Base-by-base conservation (phyloP, 306 rosid species). In the Mimosa pudica region DNA sequence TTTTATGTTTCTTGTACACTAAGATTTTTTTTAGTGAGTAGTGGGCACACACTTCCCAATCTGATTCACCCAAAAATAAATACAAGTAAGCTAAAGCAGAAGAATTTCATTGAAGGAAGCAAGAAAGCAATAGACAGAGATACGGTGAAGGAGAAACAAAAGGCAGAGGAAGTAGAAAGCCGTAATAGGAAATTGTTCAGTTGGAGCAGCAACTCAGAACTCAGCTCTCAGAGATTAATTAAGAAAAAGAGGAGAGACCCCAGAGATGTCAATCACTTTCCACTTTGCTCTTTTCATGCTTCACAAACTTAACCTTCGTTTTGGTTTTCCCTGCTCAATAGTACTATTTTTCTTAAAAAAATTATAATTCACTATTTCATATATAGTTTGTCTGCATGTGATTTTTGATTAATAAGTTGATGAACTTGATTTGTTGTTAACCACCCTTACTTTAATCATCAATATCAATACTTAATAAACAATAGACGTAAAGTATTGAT, bases 191-290 rank as follows among this genome's bases (percentile, higher is more conserved):
- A 75, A 83, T 79, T 65, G 64, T 49, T 75, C 76, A 57, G 64
- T 45, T 10, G 36, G 20, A 3, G 36, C 65, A 24, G 30, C 30
- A 55, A 17, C 63, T 2, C 42, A 38, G 42, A 38, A 38, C 42
- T 38, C 55, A 16, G 62, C 62, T 55, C 62, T 6, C 2, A 17
- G 44, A 24, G 30, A 24, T 24, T 24, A 24, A 71, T 36, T 5
- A 32, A 24, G 70, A 35, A 57, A 78, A 73, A 49, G 57, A 20
- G 65, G 51, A n/a, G 48, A 14, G 33, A 55, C 10, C 63, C 8
- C 66, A 11, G 42, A 83, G 66, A 74, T 77, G 76, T 83, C 81
- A 75, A 63, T 79, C 75, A 61, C 71, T 84, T 70, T 83, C 83
- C 38, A 61, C 54, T 58, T 9, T 60, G 83, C 70, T 73, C 8